phyloP scores from a whole-genome alignment of 495 filamentous ascomycete genomes.

The Podospora tetraspora region DNA sequence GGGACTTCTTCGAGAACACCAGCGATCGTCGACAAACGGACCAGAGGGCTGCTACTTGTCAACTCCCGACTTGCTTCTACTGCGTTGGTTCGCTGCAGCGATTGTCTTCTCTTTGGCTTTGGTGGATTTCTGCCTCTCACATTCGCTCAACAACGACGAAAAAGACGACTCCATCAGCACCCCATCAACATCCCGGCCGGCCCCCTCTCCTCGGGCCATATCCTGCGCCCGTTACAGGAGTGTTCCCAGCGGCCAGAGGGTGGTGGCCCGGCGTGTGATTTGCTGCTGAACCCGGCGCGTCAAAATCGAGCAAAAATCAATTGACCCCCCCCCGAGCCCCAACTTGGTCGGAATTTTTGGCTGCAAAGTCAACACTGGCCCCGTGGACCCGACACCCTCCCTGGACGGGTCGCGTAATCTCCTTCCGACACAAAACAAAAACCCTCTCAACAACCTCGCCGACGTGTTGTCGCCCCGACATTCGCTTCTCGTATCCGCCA shows the following conservation, averaged over 20 bases:
- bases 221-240: not conserved
- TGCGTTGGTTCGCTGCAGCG: not conserved
- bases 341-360: conserved; percentile 13
- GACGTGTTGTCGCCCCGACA: conserved; percentile 5
- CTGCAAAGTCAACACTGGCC: conserved; percentile 19
- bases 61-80: not conserved
- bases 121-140: not conserved
- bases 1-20: not conserved
- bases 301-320: conserved; percentile 20
- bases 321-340: conserved; percentile 16
- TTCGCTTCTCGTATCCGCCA: not conserved
- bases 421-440: conserved; percentile 20
- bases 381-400: not conserved
- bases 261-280: conserved; percentile 26
- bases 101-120: not conserved
- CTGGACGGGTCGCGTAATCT: conserved; percentile 20
- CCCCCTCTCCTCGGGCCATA: not conserved
- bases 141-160: not conserved
- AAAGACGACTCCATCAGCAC: not conserved
- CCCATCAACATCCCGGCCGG: not conserved
- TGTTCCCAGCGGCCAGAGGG: not conserved
- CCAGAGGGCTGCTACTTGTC: not conserved
- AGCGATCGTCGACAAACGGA: not conserved
- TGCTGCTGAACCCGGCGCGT: conserved; percentile 29
- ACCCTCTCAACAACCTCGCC: conserved; percentile 9